phyloP scores from a whole-genome alignment of 768 basidiomycete genomes.

The Holtermanniella nyarrowii region DNA sequence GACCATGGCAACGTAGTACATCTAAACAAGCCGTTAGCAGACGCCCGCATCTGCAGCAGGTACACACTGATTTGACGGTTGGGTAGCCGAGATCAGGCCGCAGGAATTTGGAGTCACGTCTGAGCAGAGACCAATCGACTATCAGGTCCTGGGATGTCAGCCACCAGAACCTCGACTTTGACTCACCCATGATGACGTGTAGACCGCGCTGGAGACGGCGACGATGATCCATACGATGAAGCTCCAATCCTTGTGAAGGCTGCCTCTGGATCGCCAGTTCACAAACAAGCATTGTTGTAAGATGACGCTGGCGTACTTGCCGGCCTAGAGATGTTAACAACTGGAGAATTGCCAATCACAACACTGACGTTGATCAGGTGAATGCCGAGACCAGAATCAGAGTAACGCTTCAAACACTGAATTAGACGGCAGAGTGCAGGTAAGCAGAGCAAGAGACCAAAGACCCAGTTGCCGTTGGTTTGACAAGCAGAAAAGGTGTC shows the following conservation, averaged over 20 bases:
- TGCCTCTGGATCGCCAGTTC: constrained; percentile 60
- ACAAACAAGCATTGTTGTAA: constrained; percentile 59
- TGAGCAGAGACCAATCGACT: constrained; percentile 85
- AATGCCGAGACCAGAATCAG: constrained; percentile 58
- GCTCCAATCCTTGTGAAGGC: constrained; percentile 42
- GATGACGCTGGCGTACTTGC: constrained; percentile 68
- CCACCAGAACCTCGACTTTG: not conserved
- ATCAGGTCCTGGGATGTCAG: constrained; percentile 55
- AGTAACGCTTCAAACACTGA: constrained; percentile 79
- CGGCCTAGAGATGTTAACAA: constrained; percentile 49
- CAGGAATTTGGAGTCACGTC: constrained; percentile 52
- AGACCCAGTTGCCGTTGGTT: constrained; percentile 20
- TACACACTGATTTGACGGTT: constrained; percentile 34
- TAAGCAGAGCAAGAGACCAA: constrained; percentile 40
- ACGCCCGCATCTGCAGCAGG: not conserved
- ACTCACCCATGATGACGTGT: constrained; percentile 68
- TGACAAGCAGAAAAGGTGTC: constrained; percentile 19
- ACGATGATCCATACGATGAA: constrained; percentile 64
- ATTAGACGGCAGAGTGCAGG: constrained; percentile 68
- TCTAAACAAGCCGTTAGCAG: constrained; percentile 3
- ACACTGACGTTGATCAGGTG: constrained; percentile 76
- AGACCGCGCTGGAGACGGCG: constrained; percentile 55
- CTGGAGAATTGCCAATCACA: not conserved
- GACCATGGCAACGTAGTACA: constrained; percentile 45
- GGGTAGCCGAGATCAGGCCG: constrained; percentile 65